phyloP scores from a whole-genome alignment of 805 yeast species.

The Ogataea polymorpha region DNA sequence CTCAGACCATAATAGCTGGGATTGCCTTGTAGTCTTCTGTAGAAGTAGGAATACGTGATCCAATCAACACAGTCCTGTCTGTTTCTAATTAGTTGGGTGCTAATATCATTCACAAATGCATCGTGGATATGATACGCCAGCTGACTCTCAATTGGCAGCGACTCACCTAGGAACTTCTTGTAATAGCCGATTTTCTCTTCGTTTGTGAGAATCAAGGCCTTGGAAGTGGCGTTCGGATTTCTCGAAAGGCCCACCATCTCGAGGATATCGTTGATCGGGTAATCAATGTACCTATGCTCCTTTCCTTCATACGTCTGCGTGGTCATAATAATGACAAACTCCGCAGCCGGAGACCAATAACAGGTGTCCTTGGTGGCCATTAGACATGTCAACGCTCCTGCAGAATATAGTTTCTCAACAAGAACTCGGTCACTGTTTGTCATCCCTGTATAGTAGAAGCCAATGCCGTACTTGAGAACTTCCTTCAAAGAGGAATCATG shows the following conservation, averaged over 20 bases:
- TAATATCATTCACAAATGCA: conserved; percentile 68
- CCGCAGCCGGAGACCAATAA: conserved; percentile 47
- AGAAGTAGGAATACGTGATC: conserved; percentile 81
- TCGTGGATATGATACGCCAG: conserved; percentile 60
- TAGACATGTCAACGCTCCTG: conserved; percentile 53
- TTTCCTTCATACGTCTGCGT: conserved; percentile 70
- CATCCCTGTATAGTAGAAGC: conserved; percentile 61
- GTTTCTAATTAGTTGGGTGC: conserved; percentile 55
- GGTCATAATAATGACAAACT: conserved; percentile 60
- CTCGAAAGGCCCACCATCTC: conserved; percentile 60
- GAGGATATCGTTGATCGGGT: conserved; percentile 57
- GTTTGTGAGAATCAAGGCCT: conserved; percentile 56
- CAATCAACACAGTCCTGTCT: conserved; percentile 90
- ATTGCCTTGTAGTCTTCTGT: conserved; percentile 73
- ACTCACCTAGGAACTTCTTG: conserved; percentile 64
- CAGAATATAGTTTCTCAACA: conserved; percentile 49
- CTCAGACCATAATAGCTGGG: conserved; percentile 87
- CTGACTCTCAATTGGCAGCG: conserved; percentile 83
- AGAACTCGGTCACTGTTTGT: conserved; percentile 45
- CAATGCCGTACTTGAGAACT: conserved; percentile 59
- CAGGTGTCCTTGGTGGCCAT: conserved; percentile 61
- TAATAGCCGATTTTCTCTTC: conserved; percentile 58
- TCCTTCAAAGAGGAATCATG: conserved; percentile 44
- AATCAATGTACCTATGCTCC: conserved; percentile 69
- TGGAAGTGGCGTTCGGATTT: conserved; percentile 26